Base-by-base conservation (phyloP, 495 filamentous ascomycete species). In the Aspergillus haitiensis region DNA sequence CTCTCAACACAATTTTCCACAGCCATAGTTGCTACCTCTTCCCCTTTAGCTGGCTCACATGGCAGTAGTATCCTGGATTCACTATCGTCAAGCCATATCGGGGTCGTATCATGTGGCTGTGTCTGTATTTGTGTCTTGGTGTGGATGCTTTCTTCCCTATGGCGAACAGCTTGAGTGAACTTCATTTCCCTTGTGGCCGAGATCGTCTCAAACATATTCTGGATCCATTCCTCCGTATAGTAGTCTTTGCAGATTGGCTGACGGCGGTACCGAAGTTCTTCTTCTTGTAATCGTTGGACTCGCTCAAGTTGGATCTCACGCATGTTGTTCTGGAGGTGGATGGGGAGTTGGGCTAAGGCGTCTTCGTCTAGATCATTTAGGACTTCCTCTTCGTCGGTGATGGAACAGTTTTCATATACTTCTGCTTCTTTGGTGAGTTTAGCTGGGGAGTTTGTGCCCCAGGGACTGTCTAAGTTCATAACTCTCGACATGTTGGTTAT, bases 241-340 rank as follows among this genome's bases (percentile, higher is more conserved):
- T n/a, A 7, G 9, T 21, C 44, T 55, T 48, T 32, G 40, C 7
- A 32, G 7, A 8, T 33, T 12, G 36, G 54, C 15, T 44, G 56
- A 33, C 36, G 0, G 13, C 27, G 58, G 36, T 47, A 15, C n/a
- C 51, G 59, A 46, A 46, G 1, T 44, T 33, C 50, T 45, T 58
- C 44, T 44, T 13, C 40, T 16, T 58, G 52, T 16, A 66, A 21
- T 32, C 61, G 57, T 8, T 27, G 40, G n/a, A 66, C 39, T 16
- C 64, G 60, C 59, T 72, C 69, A 5, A 53, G 27, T 8, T 72
- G 67, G 11, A 72, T 56, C 40, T 67, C 57, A 35, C 63, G 63
- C 64, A 72, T 69, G 55, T 60, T 68, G 27, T 55, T 48, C 33
- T 69, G 69, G 9, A 72, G 65, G 18, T 51, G 64, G 18, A 47